Base-by-base conservation (phyloP, 2,329 filamentous ascomycete genomes). In the Talaromyces sp. region DNA sequence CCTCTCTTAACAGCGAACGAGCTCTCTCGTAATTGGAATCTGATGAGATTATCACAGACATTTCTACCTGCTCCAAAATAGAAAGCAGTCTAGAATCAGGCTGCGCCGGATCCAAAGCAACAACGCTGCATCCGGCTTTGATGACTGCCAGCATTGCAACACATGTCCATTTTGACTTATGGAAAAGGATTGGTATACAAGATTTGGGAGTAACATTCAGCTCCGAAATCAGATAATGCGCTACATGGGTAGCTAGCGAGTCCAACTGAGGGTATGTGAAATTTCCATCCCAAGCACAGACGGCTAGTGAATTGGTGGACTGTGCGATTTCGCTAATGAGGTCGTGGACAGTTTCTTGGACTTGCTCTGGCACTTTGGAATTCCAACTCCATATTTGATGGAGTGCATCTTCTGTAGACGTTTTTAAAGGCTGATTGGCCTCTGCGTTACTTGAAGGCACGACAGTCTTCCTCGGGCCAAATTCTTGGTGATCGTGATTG, bases 251-350 rank as follows among this genome's bases (percentile, higher is more conserved):
- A 37, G 35, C 49, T n/a, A 63, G 33, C 0, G 6, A 22, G 27
- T 67, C 59, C 8, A 68, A 39, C 24, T 66, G 39, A 9, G 27
- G 9, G 43, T 67, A 66, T 16, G 66, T 60, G 6, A 68, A 39
- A 16, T 58, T 24, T 10, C 66, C 66, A 39, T 68, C 66, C 67
- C 67, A 68, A n/a, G 64, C 60, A 43, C 62, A 62, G n/a, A 68
- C 37, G 2, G 65, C 66, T 8, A 39, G n/a, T 6, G 62, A 24
- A 45, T 39, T 7, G 5, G 57, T 45, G 24, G 57, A 45, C 16
- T 45, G 14, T 35, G 60, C 52, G 7, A 54, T 43, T 57, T 63
- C 49, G 22, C 43, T 57, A 41, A 63, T 63, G 14, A 63, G 60
- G 11, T 63, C 49, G 60, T 63, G 60, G 8, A 63, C 60, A 63